Evolutionary conservation across 2,329 filamentous ascomycete genomes (phyloP).

Genomic region (Zelopaecilomyces penicillatus): DNA sequence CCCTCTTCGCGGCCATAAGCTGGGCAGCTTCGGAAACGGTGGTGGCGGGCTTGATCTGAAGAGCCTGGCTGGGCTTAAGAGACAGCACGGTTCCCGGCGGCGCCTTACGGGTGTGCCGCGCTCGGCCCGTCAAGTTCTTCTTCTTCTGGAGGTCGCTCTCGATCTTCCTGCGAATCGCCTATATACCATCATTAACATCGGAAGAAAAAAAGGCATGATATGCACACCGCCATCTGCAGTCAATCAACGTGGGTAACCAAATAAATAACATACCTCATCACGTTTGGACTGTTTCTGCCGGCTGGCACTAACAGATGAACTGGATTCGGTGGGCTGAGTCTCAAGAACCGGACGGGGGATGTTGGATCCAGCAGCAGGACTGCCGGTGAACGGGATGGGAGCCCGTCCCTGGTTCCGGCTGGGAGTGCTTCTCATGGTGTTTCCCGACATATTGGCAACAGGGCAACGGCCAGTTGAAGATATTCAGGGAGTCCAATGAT

Average conservation of each 20-base stretch:
- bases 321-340: slow-evolving; percentile 50
- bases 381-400: slow-evolving; percentile 52
- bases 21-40: slow-evolving; percentile 95
- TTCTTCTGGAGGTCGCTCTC: slow-evolving; percentile 98
- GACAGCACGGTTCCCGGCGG: slow-evolving; percentile 93
- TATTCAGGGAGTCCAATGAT: not conserved
- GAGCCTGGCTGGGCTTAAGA: slow-evolving; percentile 86
- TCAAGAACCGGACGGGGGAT: slow-evolving; percentile 70
- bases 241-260: not conserved
- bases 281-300: slow-evolving; percentile 94
- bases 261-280: slow-evolving; percentile 76
- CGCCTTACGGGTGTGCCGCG: slow-evolving; percentile 82
- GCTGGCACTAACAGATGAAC: slow-evolving; percentile 78
- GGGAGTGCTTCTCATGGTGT: slow-evolving; percentile 59
- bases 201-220: too few species aligned
- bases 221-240: not conserved
- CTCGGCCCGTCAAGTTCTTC: slow-evolving; percentile 69
- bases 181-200: slow-evolving; percentile 9
- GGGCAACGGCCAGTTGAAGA: slow-evolving; percentile 4
- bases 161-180: slow-evolving; percentile 96
- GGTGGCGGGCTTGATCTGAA: slow-evolving; percentile 93
- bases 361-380: slow-evolving; percentile 47
- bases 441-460: slow-evolving; percentile 41
- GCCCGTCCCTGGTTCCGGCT: slow-evolving; percentile 52
- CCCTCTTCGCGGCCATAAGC: slow-evolving; percentile 96